Evolutionary conservation across 306 rosid genomes (phyloP).

Genomic region (Pyrus pyrifolia): DNA sequence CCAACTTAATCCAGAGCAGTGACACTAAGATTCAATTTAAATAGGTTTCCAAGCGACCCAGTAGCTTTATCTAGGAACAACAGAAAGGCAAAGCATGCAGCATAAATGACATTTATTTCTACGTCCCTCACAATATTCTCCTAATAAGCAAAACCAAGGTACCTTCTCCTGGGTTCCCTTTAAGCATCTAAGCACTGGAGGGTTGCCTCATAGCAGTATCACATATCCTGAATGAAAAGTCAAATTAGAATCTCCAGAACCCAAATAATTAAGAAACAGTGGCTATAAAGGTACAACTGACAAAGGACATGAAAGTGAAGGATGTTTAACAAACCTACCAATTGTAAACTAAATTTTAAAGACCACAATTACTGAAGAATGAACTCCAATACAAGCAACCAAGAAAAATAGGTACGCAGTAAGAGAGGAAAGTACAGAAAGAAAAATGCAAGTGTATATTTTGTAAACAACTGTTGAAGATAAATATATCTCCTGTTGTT

Average conservation of each 20-base stretch:
- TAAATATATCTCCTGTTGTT: conserved; percentile 13
- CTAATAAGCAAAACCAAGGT: conserved; percentile 86
- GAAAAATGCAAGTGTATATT: neutral
- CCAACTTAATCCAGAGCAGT: neutral
- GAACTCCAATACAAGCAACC: neutral
- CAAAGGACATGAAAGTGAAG: conserved; percentile 12
- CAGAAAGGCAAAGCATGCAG: conserved; percentile 9
- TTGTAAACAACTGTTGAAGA: conserved; percentile 13
- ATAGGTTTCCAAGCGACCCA: neutral
- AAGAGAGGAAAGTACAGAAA: neutral
- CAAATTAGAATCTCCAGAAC: conserved; percentile 73
- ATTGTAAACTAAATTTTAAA: conserved; percentile 8
- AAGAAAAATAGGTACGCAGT: neutral
- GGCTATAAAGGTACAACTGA: neutral
- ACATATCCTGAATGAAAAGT: conserved; percentile 89
- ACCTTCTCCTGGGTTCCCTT: conserved; percentile 98
- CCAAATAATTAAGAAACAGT: conserved; percentile 21
- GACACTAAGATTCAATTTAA: neutral
- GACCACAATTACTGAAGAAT: neutral
- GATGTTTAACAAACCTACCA: conserved; percentile 12
- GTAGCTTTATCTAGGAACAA: neutral
- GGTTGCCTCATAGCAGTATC: conserved; percentile 81
- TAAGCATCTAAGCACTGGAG: conserved; percentile 85
- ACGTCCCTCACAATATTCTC: conserved; percentile 54
- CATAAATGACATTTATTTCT: conserved; percentile 25